Base-by-base conservation (phyloP, 331 rosid genomes). In the Erythrophleum ivorense region DNA sequence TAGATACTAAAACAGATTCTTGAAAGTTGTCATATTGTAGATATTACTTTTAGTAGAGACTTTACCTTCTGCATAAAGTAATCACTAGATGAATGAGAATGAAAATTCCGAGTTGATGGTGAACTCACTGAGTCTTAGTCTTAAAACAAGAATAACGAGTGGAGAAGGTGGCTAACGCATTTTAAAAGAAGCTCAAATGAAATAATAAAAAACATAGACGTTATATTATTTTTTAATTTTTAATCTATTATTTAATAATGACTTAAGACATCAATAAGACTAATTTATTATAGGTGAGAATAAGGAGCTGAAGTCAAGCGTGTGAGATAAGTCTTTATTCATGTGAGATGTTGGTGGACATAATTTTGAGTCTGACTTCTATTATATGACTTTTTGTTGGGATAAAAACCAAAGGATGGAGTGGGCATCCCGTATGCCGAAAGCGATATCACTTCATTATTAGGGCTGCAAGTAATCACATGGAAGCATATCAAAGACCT, bases 361-460 rank as follows among this genome's bases (percentile, higher is more conserved):
- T 50, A 36, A 48, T 13, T n/a, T 41, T 63, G 41, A 34, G 8
- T 5, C n/a, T 73, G 64, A 73, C 48, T 64, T 80, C 55, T 72
- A 68, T 77, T 64, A 2, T 24, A n/a, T 85, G 74, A 68, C 71
- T 69, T 66, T 73, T 31, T 74, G 11, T 31, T 15, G 15, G 7
- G 34, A 50, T 55, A 82, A 74, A 81, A 67, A 73, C 5, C 41
- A 62, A 76, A 88, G 92, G 94, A 1, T 90, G 94, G 94, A 88
- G 92, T 82, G 86, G 81, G 4, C 92, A 90, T 80, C 94, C 94
- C 1, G 94, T 90, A 2, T 90, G 94, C 55, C 64, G 81, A 80
- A 90, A 90, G 86, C 86, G 88, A 59, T 90, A 87, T 77, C 92
- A 90, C 45, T 88, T 90, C 81, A 87, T 88, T 46, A 87, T 90